Evolutionary conservation across 139 green algal genomes (phyloP), one percentile per base, ranked within the genome.

Genomic region (Picochlorum sp.): DNA sequence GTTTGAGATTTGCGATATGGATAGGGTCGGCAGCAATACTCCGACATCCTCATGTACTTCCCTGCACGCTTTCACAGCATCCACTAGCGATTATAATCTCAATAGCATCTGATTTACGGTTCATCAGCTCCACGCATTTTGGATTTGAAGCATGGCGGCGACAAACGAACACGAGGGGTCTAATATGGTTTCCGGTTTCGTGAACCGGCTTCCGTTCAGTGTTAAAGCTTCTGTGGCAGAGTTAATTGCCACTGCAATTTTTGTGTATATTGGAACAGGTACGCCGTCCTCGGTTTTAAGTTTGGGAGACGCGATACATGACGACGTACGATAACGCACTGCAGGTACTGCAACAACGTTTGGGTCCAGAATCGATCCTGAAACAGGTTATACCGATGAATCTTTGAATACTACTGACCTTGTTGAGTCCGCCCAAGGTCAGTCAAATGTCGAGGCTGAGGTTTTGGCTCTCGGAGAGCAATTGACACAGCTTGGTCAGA

Each of bases 171-270:
- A 41, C 7, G 34, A 41, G 8, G 2, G 8, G 8, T 13, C 34
- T 41, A 11, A 11, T 1, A 1, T 41, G 34, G 34, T 41, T 41
- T 41, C 34, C 34, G 8, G 34, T 41, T 41, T 41, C 34, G 34
- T 41, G 8, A 41, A 41, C 56, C 11, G 6, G 18, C 31, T 62
- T 45, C n/a, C 30, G 16, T 54, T 73, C 15, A 62, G 38, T 23
- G 37, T 74, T 15, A 74, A 74, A 50, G 68, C 68, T 15, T 37
- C 28, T 7, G 50, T 74, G 5, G 68, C 68, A 8, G 68, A 74
- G 13, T 45, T 57, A 23, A 28, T 74, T n/a, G 68, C 60, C 16
- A 74, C 49, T 16, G 28, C 34, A 30, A 50, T 72, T 21, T 54
- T 62, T 56, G 49, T 70, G 6, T 74, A 68, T 31, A 74, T 74